Evolutionary conservation across 164 flowering plant genomes (phyloP).

Genomic region (Aristolochia californica): DNA sequence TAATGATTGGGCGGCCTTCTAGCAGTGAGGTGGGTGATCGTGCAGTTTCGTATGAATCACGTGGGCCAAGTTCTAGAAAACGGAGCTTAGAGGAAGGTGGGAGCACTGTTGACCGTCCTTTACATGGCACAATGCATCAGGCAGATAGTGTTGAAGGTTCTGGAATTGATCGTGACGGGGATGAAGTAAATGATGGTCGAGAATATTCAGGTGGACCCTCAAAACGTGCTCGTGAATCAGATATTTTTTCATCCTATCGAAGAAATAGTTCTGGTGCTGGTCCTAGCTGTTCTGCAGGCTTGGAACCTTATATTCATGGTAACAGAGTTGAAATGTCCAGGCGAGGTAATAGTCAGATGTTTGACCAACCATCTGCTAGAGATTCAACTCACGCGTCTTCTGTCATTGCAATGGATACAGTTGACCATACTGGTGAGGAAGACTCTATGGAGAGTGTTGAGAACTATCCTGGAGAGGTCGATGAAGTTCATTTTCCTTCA

Average conservation of each 20-base stretch:
- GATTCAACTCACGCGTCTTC: slow-evolving; percentile 90
- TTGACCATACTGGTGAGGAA: slow-evolving; percentile 49
- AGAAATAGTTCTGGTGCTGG: slow-evolving; percentile 78
- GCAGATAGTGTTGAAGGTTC: slow-evolving; percentile 94
- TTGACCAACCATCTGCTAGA: slow-evolving; percentile 40
- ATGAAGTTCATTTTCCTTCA: slow-evolving; percentile 69
- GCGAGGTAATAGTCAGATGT: slow-evolving; percentile 39
- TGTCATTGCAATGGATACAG: slow-evolving; percentile 95
- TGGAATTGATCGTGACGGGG: slow-evolving; percentile 91
- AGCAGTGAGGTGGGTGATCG: slow-evolving; percentile 98
- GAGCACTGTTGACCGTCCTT: slow-evolving; percentile 72
- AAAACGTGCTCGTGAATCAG: slow-evolving; percentile 66
- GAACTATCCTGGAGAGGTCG: slow-evolving; percentile 73
- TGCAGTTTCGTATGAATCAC: slow-evolving; percentile 94
- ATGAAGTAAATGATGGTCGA: slow-evolving; percentile 71
- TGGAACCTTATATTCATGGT: slow-evolving; percentile 47
- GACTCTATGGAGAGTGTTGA: slow-evolving; percentile 99
- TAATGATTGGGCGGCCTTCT: slow-evolving; percentile 76
- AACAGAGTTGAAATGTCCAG: slow-evolving; percentile 32
- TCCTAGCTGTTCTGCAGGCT: slow-evolving; percentile 63
- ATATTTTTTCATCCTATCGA: slow-evolving; percentile 38
- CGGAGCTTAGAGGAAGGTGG: slow-evolving; percentile 80
- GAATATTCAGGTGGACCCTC: slow-evolving; percentile 84
- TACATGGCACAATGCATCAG: slow-evolving; percentile 39
- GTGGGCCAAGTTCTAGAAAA: slow-evolving; percentile 84